Evolutionary conservation across 2,329 filamentous ascomycete species (phyloP).

Genomic region (Verticillium tricorpus): DNA sequence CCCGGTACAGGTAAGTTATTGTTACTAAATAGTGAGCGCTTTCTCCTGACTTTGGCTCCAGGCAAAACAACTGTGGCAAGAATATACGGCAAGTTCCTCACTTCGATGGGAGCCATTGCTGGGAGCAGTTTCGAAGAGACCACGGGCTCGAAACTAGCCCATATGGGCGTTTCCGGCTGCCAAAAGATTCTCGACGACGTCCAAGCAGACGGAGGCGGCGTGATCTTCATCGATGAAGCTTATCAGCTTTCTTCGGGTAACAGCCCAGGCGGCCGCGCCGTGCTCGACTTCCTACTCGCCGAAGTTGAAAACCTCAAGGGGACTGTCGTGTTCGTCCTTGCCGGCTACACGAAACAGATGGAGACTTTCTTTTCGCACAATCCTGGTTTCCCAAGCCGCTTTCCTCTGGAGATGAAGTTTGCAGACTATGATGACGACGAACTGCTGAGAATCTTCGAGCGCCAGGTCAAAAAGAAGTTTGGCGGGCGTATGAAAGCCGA

Average conservation of each 20-base stretch:
- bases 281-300: slow-evolving; percentile 66
- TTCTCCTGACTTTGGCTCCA: slow-evolving; percentile 13
- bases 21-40: not conserved
- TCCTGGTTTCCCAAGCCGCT: slow-evolving; percentile 63
- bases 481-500: slow-evolving; percentile 53
- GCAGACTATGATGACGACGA: slow-evolving; percentile 65
- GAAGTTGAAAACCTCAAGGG: slow-evolving; percentile 69
- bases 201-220: slow-evolving; percentile 57
- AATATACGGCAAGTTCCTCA: slow-evolving; percentile 62
- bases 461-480: slow-evolving; percentile 51
- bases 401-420: slow-evolving; percentile 63
- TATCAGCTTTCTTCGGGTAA: slow-evolving; percentile 65
- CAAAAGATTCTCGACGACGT: slow-evolving; percentile 47
- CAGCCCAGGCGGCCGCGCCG: slow-evolving; percentile 51
- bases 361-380: slow-evolving; percentile 73
- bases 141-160: slow-evolving; percentile 62
- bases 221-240: slow-evolving; percentile 74
- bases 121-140: slow-evolving; percentile 60
- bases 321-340: slow-evolving; percentile 67
- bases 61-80: slow-evolving; percentile 72
- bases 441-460: slow-evolving; percentile 55
- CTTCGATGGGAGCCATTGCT: slow-evolving; percentile 56
- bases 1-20: slow-evolving; percentile 61
- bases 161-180: slow-evolving; percentile 53
- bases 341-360: slow-evolving; percentile 72